Evolutionary conservation across 208 protist species (phyloP).

Genomic region (Acanthamoeba castellanii): DNA sequence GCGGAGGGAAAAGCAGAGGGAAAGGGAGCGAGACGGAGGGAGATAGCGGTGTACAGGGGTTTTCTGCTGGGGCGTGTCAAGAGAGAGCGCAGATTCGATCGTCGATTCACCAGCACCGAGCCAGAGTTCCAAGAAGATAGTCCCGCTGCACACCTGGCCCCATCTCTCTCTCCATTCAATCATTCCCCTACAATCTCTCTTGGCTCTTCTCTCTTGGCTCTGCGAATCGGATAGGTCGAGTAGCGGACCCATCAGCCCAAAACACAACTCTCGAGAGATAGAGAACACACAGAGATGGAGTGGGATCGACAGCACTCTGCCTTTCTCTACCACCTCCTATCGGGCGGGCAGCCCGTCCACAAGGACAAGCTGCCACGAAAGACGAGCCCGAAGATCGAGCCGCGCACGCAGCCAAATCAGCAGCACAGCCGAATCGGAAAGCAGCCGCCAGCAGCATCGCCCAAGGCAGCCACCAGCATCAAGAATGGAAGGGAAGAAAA

Average conservation of each 20-base stretch:
- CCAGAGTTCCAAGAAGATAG: no score
- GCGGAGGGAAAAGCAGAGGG: not conserved
- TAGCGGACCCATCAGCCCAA: not conserved
- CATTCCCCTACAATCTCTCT: not conserved
- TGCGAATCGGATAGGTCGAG: no score
- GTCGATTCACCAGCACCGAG: no score
- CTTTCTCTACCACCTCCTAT: slow-evolving; percentile 50
- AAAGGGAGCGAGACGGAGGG: not conserved
- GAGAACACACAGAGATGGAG: slow-evolving; percentile 40
- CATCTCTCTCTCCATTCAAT: no score
- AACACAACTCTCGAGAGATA: not conserved
- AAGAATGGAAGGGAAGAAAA: not conserved
- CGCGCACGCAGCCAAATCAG: not conserved
- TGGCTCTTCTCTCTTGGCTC: not conserved
- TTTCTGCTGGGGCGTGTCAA: not conserved
- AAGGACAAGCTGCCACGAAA: slow-evolving; percentile 30
- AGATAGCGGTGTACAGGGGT: not conserved
- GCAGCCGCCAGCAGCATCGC: not conserved
- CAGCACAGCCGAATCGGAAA: not conserved
- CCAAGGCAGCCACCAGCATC: not conserved
- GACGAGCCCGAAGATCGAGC: not conserved
- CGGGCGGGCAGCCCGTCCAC: slow-evolving; percentile 20
- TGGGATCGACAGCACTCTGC: slow-evolving; percentile 38
- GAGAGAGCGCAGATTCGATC: no score
- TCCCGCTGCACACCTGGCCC: no score